Conservation (phyloP, 352 stramenopile genomes). For the Elongisporangium anandrum region DNA sequence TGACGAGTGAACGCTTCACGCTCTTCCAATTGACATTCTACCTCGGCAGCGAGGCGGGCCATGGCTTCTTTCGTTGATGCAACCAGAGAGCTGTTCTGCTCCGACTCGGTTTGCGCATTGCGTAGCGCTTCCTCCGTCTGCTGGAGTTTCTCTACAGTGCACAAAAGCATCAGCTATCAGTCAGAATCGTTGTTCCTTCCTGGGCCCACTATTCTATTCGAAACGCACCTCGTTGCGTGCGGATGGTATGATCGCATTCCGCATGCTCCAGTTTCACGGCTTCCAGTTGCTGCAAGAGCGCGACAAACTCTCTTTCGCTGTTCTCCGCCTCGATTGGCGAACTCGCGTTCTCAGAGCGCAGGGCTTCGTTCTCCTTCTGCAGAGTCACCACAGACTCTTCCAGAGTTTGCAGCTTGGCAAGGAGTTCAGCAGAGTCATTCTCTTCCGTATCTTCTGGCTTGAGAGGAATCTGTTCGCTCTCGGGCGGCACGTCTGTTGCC, state of each 20-base stretch:
- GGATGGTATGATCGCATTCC: slow-evolving; percentile 35
- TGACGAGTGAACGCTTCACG: slow-evolving; percentile 18
- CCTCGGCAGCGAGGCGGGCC: slow-evolving; percentile 24
- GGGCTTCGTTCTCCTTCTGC: slow-evolving; percentile 5
- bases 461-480: slow-evolving; percentile 5
- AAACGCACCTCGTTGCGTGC: slow-evolving; percentile 37
- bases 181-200: neutral
- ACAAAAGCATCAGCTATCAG: neutral
- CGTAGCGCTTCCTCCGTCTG: slow-evolving; percentile 16
- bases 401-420: slow-evolving; percentile 5
- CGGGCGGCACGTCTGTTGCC: neutral
- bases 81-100: slow-evolving; percentile 19
- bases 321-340: slow-evolving; percentile 6
- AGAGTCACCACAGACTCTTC: neutral
- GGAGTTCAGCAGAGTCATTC: slow-evolving; percentile 7
- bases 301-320: slow-evolving; percentile 15
- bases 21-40: slow-evolving; percentile 22
- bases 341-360: slow-evolving; percentile 9
- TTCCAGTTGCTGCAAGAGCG: slow-evolving; percentile 56
- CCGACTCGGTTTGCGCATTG: slow-evolving; percentile 15
- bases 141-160: slow-evolving; percentile 2
- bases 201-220: neutral
- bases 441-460: neutral
- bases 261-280: slow-evolving; percentile 50
- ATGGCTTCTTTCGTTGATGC: slow-evolving; percentile 29